Evolutionary conservation across 1,284 basidiomycete species (phyloP).

Genomic region (Porogramme epimiltina): DNA sequence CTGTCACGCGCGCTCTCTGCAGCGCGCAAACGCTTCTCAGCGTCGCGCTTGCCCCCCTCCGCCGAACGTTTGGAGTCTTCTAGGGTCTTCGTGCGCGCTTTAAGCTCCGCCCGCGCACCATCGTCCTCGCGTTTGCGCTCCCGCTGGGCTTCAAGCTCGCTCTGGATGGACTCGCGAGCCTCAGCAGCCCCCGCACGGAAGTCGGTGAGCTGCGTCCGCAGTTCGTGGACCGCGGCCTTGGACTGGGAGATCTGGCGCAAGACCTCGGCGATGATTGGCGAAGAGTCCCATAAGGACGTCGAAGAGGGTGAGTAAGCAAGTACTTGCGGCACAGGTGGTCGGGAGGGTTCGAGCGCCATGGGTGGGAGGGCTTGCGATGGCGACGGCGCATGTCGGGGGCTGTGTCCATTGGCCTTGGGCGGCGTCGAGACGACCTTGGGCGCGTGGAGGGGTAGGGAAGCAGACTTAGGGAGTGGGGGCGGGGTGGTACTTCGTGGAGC

Average conservation of each 20-base stretch:
- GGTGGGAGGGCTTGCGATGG: slow-evolving; percentile 25
- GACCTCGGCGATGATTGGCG: slow-evolving; percentile 75
- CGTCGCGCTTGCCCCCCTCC: slow-evolving; percentile 79
- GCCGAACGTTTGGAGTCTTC: slow-evolving; percentile 88
- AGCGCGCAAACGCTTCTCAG: slow-evolving; percentile 83
- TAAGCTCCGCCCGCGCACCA: slow-evolving; percentile 73
- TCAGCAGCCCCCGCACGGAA: slow-evolving; percentile 63
- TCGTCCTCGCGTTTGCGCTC: slow-evolving; percentile 86
- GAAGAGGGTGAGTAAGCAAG: slow-evolving; percentile 23
- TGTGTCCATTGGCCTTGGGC: slow-evolving; percentile 24
- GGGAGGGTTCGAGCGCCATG: slow-evolving; percentile 20
- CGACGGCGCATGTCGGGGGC: slow-evolving; percentile 19
- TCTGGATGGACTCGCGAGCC: slow-evolving; percentile 67
- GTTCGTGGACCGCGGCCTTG: slow-evolving; percentile 68
- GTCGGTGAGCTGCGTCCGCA: slow-evolving; percentile 77
- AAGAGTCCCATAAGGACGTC: slow-evolving; percentile 55
- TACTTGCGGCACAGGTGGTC: slow-evolving; percentile 16
- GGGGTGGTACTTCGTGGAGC: slow-evolving; percentile 65
- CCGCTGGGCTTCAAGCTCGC: slow-evolving; percentile 75
- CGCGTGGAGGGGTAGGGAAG: slow-evolving; percentile 72
- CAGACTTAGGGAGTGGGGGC: slow-evolving; percentile 82
- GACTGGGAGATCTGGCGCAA: slow-evolving; percentile 76
- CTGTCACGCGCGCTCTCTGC: slow-evolving; percentile 69
- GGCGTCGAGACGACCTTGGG: slow-evolving; percentile 40
- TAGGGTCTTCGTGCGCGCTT: slow-evolving; percentile 77